These are phyloP conservation scores for Teunomyces lycoperdinae DNA, from an alignment of 805 yeast species.

Conservation along the genomic window DNA sequence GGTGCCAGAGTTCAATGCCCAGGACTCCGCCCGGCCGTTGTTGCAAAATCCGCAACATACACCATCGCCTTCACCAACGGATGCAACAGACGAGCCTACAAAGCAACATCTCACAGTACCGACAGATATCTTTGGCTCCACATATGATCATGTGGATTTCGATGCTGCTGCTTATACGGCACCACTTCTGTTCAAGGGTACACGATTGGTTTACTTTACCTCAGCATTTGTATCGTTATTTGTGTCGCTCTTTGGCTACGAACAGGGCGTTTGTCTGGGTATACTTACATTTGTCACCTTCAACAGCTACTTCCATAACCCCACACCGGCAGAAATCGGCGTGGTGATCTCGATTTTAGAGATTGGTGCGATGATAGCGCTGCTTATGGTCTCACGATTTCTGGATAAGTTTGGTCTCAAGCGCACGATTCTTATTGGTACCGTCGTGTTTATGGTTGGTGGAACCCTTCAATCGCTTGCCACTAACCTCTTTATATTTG, in stretches of 20 bases:
- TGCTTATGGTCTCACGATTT: constrained; percentile 71
- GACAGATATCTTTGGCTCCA: constrained; percentile 32
- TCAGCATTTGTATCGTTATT: constrained; percentile 44
- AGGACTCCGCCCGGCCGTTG: background rate
- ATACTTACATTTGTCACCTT: constrained; percentile 74
- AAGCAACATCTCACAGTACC: background rate
- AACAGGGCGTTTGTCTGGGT: constrained; percentile 86
- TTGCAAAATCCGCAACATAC: no score
- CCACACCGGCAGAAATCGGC: constrained; percentile 73
- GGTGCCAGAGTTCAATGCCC: background rate
- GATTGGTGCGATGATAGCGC: constrained; percentile 80
- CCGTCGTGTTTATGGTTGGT: constrained; percentile 73
- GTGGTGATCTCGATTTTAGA: constrained; percentile 86
- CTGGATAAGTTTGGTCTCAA: constrained; percentile 81
- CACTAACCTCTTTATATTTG: constrained; percentile 50
- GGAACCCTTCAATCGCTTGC: constrained; percentile 72
- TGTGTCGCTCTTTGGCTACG: constrained; percentile 40
- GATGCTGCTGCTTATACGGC: constrained; percentile 32
- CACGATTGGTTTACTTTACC: constrained; percentile 39
- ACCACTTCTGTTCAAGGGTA: constrained; percentile 36
- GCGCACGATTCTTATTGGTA: constrained; percentile 75
- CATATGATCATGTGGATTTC: constrained; percentile 36
- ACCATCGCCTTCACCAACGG: background rate
- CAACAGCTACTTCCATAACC: constrained; percentile 65
- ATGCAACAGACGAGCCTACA: background rate